Base-by-base conservation (phyloP, 169 alveolate genomes). In the Plasmodium billcollinsi region DNA sequence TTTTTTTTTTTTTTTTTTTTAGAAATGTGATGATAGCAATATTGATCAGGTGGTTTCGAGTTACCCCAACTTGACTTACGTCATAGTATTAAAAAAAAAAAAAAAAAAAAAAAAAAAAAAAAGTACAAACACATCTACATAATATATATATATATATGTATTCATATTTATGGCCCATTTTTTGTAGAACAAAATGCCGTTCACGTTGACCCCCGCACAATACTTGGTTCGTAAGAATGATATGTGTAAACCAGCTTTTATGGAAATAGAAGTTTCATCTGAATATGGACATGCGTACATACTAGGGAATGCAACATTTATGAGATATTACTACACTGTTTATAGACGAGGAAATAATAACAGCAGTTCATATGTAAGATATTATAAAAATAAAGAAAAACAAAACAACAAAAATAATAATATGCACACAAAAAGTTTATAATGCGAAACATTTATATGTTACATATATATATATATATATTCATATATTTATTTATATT, bases 191-290 rank as follows among this genome's bases (percentile, higher is more conserved):
- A 92, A 88, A 43, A 73, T 94, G 49, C 88, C 78, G n/a, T 90
- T 95, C 52, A 86, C 89, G 5, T 54, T 95, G 45, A 65, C 83
- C 18, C 96, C 96, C 4, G 65, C 80, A 24, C 95, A 94, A 59
- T 94, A 94, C 50, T 33, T 92, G 5, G 89, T 91, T 59, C 69
- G 90, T n/a, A 80, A 88, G 39, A 74, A 47, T 59, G 78, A 78
- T 29, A 56, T 72, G 52, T 96, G 97, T 91, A 95, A 94, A 74
- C 97, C 98, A 8, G 98, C 97, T 11, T 94, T 91, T 74, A 96
- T 96, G 98, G 96, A 94, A 71, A 96, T 96, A 18, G 97, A 96
- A 83, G 97, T 96, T 50, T 95, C 98, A 18, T 93, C 96, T 12
- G 95, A 91, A 54, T 96, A 80, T 74, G 98, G 98, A 0, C 96